Base-by-base conservation (phyloP, 495 filamentous ascomycete species). In the Hypoxylon cercidicola region DNA sequence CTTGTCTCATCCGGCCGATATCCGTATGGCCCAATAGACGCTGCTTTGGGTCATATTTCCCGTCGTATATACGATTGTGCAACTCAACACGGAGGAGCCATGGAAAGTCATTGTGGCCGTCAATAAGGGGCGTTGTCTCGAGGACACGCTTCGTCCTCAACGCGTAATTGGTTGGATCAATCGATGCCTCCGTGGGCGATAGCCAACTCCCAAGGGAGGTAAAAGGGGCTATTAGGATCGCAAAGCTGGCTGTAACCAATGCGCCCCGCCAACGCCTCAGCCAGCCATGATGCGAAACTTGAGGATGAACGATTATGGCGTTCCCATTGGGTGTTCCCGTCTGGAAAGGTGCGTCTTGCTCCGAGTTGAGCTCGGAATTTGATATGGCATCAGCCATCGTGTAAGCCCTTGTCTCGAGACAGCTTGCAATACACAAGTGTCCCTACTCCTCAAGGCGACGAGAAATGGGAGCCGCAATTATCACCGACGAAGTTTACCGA, bases 91-190 rank as follows among this genome's bases (percentile, higher is more conserved):
- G 64, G 13, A 77, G 45, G 41, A 69, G 59, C 60, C 59, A 73
- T 4, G 74, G 74, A 4, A 77, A 41, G 43, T 75, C 74, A 55
- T 77, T 75, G 49, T 77, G 74, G 1, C 73, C 73, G 57, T 77
- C 74, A 30, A 75, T 74, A 32, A 65, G 60, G 0, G 60, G 60
- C 4, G 60, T 55, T 4, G 23, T 61, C 23, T 46, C 23, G 3
- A 61, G 41, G 21, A 61, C 18, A 32, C 41, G 49, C 25, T 61
- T 61, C 6, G 58, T 61, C 8, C 58, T 41, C 11, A 61, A 21
- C 2, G 58, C 49, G 16, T 54, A 61, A 32, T 61, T 41, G 8
- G 58, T 61, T 40, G 58, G 58, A 10, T 61, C 58, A 15, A 61
- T 61, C 0, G 58, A 37, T 0, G 58, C 25, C 20, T 55, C 59